A percentile compares a stretch with the other conserved stretches of the same genome.
Evolutionary conservation across 2,329 filamentous ascomycete species (phyloP).

Genomic region (Lachnellula hyalina): DNA sequence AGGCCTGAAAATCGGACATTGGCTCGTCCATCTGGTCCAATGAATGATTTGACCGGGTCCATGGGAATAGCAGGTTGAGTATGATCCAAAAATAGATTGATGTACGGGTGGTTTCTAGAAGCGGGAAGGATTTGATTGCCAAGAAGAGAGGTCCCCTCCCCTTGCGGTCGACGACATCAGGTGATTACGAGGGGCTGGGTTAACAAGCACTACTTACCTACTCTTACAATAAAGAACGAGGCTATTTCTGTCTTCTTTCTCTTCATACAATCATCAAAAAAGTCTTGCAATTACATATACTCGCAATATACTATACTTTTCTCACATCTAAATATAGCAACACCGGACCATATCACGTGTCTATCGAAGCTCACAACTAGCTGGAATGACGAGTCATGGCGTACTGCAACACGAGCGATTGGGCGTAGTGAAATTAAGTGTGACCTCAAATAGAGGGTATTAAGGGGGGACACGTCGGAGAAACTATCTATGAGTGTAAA

Average conservation of each 20-base stretch:
- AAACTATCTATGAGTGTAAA: background rate
- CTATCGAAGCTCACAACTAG: background rate
- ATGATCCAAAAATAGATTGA: slow-evolving; percentile 8
- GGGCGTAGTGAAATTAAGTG: background rate
- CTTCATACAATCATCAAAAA: too few relatives aligned
- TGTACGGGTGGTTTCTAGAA: background rate
- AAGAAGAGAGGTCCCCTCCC: background rate
- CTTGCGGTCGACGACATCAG: background rate
- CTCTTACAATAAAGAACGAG: too few relatives aligned
- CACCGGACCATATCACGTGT: background rate
- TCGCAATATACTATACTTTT: background rate
- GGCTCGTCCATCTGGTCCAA: slow-evolving; percentile 6
- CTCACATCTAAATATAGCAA: background rate
- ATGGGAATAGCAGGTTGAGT: background rate
- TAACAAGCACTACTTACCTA: too few relatives aligned
- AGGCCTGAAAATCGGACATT: slow-evolving; percentile 10
- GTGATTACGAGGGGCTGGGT: background rate
- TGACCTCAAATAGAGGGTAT: background rate
- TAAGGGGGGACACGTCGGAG: too few relatives aligned
- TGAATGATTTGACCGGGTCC: slow-evolving; percentile 4
- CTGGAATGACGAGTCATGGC: too few relatives aligned
- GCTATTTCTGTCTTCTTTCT: too few relatives aligned
- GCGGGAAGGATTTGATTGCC: background rate
- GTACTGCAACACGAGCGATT: background rate
- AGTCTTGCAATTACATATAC: too few relatives aligned